Conservation (phyloP, 1,284 basidiomycete genomes). For the Heterobasidion occidentale region DNA sequence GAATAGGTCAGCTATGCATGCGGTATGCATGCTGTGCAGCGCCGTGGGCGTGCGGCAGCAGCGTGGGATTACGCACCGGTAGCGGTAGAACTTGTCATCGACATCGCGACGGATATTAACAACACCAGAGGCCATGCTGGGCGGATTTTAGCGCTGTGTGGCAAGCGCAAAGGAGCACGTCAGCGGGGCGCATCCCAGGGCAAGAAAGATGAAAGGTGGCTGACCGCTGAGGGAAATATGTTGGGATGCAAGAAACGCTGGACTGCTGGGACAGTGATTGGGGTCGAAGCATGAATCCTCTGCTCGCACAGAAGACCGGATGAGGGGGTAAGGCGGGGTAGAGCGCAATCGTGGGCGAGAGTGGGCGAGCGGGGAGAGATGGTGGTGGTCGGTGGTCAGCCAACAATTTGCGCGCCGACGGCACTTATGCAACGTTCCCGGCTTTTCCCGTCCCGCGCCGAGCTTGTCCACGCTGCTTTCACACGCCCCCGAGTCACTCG, state of each 20-base stretch:
- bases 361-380: slow-evolving; percentile 9
- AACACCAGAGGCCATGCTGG: slow-evolving; percentile 81
- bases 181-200: background rate
- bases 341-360: slow-evolving; percentile 57
- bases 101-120: slow-evolving; percentile 99
- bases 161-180: background rate
- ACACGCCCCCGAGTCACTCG: slow-evolving; percentile 5
- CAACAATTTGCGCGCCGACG: background rate
- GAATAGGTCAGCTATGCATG: background rate
- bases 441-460: background rate
- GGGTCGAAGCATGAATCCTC: slow-evolving; percentile 88
- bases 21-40: background rate
- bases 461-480: background rate
- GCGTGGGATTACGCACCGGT: slow-evolving; percentile 44
- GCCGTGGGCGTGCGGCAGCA: background rate
- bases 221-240: slow-evolving; percentile 45
- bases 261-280: slow-evolving; percentile 59
- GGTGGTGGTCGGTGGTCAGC: slow-evolving; percentile 16
- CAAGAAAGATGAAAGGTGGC: slow-evolving; percentile 14
- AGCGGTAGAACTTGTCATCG: slow-evolving; percentile 89
- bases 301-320: slow-evolving; percentile 63
- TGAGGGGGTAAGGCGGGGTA: slow-evolving; percentile 31
- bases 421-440: slow-evolving; percentile 1
- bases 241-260: slow-evolving; percentile 51
- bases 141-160: slow-evolving; percentile 46